These are phyloP conservation scores for Mycena galericulata DNA, from an alignment of 768 basidiomycete genomes.

Conservation along the genomic window DNA sequence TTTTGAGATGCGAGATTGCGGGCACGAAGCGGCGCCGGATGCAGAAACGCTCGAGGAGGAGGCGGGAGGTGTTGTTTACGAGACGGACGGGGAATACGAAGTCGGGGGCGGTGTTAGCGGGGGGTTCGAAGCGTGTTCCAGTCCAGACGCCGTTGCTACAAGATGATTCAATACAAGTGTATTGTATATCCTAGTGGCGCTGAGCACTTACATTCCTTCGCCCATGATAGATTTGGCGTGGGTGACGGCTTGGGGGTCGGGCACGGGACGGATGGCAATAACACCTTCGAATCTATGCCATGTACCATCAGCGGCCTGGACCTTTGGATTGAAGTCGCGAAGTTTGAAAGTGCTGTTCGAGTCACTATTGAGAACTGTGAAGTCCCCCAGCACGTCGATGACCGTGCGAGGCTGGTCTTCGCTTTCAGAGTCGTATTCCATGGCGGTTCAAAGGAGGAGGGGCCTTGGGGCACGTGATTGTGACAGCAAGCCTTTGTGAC, in stretches of 20 bases:
- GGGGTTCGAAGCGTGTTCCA: constrained; percentile 13
- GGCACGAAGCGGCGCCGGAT: constrained; percentile 22
- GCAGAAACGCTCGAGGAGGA: constrained; percentile 9
- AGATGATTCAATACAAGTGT: neutral
- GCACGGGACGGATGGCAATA: constrained; percentile 15
- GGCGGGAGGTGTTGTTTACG: neutral
- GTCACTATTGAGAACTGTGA: neutral
- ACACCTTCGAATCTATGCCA: constrained; percentile 5
- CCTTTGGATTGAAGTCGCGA: constrained; percentile 6
- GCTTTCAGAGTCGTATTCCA: constrained; percentile 10
- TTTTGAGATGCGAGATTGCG: constrained; percentile 1
- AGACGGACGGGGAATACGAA: constrained; percentile 7
- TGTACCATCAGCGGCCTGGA: constrained; percentile 1
- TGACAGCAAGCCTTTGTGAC: too few relatives aligned
- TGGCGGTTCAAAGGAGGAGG: too few relatives aligned
- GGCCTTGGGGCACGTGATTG: too few relatives aligned
- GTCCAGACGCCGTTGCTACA: constrained; percentile 25
- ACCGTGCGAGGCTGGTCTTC: constrained; percentile 18
- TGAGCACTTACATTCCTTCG: constrained; percentile 13
- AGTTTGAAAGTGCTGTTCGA: constrained; percentile 13
- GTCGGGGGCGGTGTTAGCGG: constrained; percentile 11
- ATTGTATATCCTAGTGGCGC: neutral
- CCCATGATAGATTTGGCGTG: constrained; percentile 15
- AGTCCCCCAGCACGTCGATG: constrained; percentile 3
- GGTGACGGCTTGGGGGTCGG: neutral